A percentile compares a stretch with the other conserved stretches of the same genome.
These are phyloP conservation scores for Macroventuria anomochaeta DNA, from an alignment of 2,329 filamentous ascomycete genomes.

Conservation along the genomic window DNA sequence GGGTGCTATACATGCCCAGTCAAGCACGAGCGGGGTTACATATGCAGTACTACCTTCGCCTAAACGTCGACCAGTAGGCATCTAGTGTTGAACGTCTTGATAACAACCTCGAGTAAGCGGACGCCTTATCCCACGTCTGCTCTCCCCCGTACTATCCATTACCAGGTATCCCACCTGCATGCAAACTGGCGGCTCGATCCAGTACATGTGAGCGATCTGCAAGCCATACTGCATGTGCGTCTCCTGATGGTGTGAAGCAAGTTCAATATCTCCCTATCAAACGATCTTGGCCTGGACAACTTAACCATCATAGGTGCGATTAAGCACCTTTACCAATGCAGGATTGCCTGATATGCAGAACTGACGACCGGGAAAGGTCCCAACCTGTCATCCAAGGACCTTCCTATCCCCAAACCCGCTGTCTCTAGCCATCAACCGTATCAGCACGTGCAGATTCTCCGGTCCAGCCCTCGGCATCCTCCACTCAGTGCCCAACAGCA, in stretches of 20 bases:
- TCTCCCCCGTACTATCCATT: not conserved
- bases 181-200: conserved; percentile 10
- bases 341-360: conserved; percentile 4
- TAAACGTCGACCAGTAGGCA: conserved; percentile 4
- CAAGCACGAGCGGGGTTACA: conserved; percentile 19
- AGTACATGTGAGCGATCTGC: conserved; percentile 12
- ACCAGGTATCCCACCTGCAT: not conserved
- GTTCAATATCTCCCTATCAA: conserved; percentile 2
- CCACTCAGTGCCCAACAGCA: not conserved
- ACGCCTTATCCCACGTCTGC: conserved; percentile 8
- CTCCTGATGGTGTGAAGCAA: conserved; percentile 7
- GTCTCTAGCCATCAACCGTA: not conserved
- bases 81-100: not conserved
- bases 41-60: conserved; percentile 12
- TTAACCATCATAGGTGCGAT: conserved; percentile 8
- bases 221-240: conserved; percentile 7
- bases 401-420: not conserved
- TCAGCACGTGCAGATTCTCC: not conserved
- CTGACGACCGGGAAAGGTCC: not conserved
- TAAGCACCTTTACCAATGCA: not conserved
- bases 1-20: conserved; percentile 5
- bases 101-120: conserved; percentile 13
- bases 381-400: not conserved
- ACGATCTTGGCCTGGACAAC: not conserved
- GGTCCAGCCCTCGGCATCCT: not conserved